phyloP scores from a whole-genome alignment of 495 filamentous ascomycete genomes.

The Daldinia caldariorum region DNA sequence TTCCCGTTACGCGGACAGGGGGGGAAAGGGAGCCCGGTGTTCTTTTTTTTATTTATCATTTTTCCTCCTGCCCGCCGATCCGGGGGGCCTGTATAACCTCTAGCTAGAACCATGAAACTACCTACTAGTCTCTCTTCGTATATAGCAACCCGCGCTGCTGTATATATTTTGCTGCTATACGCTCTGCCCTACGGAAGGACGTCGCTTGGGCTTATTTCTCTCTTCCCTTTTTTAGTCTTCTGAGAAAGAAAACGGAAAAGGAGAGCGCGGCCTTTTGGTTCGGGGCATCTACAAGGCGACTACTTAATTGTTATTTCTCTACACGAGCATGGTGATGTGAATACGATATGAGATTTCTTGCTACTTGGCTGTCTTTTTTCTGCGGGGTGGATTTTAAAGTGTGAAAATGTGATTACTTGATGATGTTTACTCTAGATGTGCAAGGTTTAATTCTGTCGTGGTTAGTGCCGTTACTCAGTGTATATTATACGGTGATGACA shows the following conservation, averaged over 20 bases:
- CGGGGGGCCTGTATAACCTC: slow-evolving; percentile 25
- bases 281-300: not conserved
- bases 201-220: not conserved
- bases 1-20: not conserved
- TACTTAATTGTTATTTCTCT: not conserved
- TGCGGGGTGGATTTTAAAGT: not conserved
- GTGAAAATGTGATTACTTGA: not conserved
- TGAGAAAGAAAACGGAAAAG: no score
- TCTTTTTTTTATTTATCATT: not conserved
- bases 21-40: not conserved
- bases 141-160: slow-evolving; percentile 34
- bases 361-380: not conserved
- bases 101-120: not conserved
- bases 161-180: slow-evolving; percentile 25
- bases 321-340: slow-evolving; percentile 6
- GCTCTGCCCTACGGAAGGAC: not conserved
- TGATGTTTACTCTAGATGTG: not conserved
- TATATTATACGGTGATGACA: no score
- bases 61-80: not conserved
- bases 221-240: no score
- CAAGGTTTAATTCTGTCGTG: no score
- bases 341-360: slow-evolving; percentile 3
- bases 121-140: slow-evolving; percentile 23
- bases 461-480: no score
- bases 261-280: not conserved